Evolutionary conservation across 441 rosid genomes (phyloP), one percentile per base, ranked within the genome.

Genomic region (Populus hybrid): DNA sequence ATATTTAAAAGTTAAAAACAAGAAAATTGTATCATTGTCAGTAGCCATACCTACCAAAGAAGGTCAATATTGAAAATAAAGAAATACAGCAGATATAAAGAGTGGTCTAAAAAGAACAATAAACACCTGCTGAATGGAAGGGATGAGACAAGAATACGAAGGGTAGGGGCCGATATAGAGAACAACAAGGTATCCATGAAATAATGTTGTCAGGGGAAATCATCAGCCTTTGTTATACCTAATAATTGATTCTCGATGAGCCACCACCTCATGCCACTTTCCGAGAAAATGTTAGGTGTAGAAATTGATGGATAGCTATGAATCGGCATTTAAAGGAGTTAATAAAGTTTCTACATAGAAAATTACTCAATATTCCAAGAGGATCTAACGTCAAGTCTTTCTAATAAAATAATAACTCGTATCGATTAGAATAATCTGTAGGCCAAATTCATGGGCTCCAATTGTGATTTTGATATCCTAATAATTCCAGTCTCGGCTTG

Each of bases 321-420:
- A 35, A 20, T 10, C 11, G 35, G 24, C 57, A 12, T 12, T 6
- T 4, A 5, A 50, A 50, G 57, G 57, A 50, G 6, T 50, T 4
- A 5, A 14, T 1, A 16, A 5, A 50, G 57, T 50, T 2, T 50
- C 2, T 14, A 1, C 8, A 1, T 50, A 5, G 57, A 50, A 50
- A 50, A 67, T 74, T 42, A 70, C 77, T 77, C 84, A 73, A 73
- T 57, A n/a, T 72, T 79, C 74, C 30, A 6, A 79, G 26, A 78
- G 76, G 79, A 79, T 81, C 84, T 24, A 74, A 72, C 71, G 79
- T 81, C 84, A 75, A 77, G 0, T 77, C 79, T 11, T 70, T 36
- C 34, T 23, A 65, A 32, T 69, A 30, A 69, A 69, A 74, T 8
- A 66, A 78, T 21, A 11, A 71, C 3, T 23, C 10, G 11, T 1